Evolutionary conservation across 2,329 filamentous ascomycete species (phyloP), one percentile per base, ranked within the genome.

Genomic region (Colletotrichum ledebouriae): DNA sequence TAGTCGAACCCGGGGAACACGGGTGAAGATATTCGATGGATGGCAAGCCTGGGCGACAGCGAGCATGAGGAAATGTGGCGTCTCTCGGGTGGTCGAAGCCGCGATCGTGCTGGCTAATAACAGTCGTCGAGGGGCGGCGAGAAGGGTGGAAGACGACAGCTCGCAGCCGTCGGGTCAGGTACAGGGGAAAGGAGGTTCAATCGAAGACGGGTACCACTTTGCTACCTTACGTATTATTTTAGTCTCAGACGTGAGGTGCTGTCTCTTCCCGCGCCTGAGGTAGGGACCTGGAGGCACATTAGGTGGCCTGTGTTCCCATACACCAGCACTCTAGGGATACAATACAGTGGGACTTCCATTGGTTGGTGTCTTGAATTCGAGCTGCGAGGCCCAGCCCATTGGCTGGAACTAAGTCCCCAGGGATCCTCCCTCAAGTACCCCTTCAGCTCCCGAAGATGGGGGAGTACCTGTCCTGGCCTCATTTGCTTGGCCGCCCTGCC

Each of bases 181-280:
- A 52, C 49, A 65, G 13, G 47, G 55, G 41, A 55, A 52, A 37
- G 42, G 42, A 49, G 63, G 44, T n/a, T 49, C 37, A 39, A 15
- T 39, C 37, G 37, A 15, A 56, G 12, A 15, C 2, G 22, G 39
- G 25, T 29, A 22, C 39, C 13, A 37, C 12, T 29, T 29, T 29
- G 29, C 29, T 29, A 17, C 17, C 17, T 17, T 17, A 63, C 39
- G 60, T 63, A 57, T 61, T 61, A 53, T 57, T 57, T 63, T 49
- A 50, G 58, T 63, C 49, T 49, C 60, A 63, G 41, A 63, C 12
- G 3, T 39, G 37, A 39, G 11, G 2, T 39, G 62, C 39, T 47
- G 42, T 22, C 22, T 37, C 22, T 17, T 37, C 6, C 20, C 57
- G 25, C 20, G 11, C 6, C 57, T 17, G 11, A 20, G 29, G 29